Evolutionary conservation across 495 filamentous ascomycete species (phyloP).

Genomic region (Friedmanniomyces simplex): DNA sequence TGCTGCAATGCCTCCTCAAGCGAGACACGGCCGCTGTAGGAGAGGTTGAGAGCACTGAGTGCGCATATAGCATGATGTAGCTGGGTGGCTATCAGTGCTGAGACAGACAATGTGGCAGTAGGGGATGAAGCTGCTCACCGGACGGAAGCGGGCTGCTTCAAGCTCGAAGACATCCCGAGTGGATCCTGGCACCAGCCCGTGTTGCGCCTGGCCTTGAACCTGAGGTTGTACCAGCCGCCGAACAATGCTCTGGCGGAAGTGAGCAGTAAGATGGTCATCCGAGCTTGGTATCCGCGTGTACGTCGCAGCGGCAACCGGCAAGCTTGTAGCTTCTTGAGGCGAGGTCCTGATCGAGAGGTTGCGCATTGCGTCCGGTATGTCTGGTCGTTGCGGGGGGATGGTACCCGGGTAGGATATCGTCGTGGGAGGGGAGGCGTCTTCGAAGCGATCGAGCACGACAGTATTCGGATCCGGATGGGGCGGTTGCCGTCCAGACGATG

Average conservation of each 20-base stretch:
- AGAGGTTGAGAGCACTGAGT: conserved; percentile 45
- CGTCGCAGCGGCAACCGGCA: not conserved
- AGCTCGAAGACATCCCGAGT: conserved; percentile 10
- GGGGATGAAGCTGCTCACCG: not conserved
- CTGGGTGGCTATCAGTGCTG: not conserved
- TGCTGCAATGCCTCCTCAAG: conserved; percentile 41
- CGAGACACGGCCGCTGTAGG: conserved; percentile 29
- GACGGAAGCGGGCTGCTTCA: conserved; percentile 12
- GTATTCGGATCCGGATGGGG: conserved; percentile 8
- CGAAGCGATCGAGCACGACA: conserved; percentile 20
- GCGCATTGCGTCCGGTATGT: conserved; percentile 9
- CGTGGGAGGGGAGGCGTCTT: not conserved
- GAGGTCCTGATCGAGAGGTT: conserved; percentile 5
- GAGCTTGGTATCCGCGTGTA: not conserved
- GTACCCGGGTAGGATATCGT: not conserved
- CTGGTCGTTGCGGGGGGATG: not conserved
- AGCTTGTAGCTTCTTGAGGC: not conserved
- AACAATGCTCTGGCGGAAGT: conserved; percentile 12
- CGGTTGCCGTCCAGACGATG: not conserved
- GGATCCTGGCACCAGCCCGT: not conserved
- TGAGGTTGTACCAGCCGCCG: conserved; percentile 7
- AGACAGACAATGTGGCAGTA: not conserved
- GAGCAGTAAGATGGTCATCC: conserved; percentile 4
- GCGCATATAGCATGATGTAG: conserved; percentile 54
- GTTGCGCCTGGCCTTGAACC: not conserved